Evolutionary conservation across 768 basidiomycete species (phyloP).

Genomic region (Boletus subparvulus): DNA sequence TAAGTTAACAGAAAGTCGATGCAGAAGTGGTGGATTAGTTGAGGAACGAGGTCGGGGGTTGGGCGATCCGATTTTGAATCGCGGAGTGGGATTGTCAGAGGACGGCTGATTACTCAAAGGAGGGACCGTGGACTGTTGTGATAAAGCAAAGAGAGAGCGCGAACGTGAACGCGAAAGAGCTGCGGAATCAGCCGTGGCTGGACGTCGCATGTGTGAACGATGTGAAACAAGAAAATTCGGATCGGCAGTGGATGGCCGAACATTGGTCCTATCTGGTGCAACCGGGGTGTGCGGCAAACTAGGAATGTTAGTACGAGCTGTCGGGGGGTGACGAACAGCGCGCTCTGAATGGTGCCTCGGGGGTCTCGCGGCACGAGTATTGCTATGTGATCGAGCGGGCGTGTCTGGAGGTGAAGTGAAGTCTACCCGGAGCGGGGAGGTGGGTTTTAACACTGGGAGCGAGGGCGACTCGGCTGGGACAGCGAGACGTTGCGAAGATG

Average conservation of each 20-base stretch:
- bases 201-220: constrained; percentile 31
- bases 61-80: constrained; percentile 29
- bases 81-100: constrained; percentile 2
- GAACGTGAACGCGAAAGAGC: constrained; percentile 35
- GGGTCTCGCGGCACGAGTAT: constrained; percentile 31
- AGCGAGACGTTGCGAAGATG: constrained; percentile 27
- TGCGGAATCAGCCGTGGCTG: constrained; percentile 43
- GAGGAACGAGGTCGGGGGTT: constrained; percentile 47
- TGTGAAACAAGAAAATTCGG: constrained; percentile 14
- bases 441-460: constrained; percentile 41
- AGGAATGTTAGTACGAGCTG: constrained; percentile 8
- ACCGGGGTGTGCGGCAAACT: constrained; percentile 11
- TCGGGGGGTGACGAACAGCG: constrained; percentile 11
- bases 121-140: constrained; percentile 17
- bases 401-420: constrained; percentile 14
- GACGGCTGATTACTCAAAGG: constrained; percentile 8
- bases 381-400: constrained; percentile 20
- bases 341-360: constrained; percentile 48
- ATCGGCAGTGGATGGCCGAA: constrained; percentile 20
- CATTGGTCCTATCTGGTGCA: constrained; percentile 4
- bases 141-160: constrained; percentile 28
- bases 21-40: constrained; percentile 69
- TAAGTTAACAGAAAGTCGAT: constrained; percentile 66
- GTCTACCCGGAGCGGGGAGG: constrained; percentile 45
- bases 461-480: constrained; percentile 34